A percentile compares a stretch with the other conserved stretches of the same genome.
Conservation (phyloP, 2,329 filamentous ascomycete genomes). For the Phaeosphaeriaceae sp. region DNA sequence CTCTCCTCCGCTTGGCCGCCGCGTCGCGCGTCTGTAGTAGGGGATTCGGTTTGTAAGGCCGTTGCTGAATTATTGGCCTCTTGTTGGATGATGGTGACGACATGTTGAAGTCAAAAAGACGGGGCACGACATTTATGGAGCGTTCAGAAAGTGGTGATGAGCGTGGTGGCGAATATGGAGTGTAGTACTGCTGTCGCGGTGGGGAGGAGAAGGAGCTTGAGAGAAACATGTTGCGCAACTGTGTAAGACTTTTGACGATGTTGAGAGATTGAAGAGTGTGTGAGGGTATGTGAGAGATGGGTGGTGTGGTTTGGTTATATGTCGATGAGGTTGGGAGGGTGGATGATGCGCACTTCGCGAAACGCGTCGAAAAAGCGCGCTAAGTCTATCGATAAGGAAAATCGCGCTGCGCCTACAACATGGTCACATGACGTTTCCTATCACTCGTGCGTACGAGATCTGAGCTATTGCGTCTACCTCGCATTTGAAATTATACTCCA, state of each 20-base stretch:
- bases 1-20: constrained; percentile 67
- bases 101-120: constrained; percentile 39
- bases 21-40: constrained; percentile 66
- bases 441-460: not conserved
- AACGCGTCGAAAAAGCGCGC: constrained; percentile 5
- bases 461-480: no score
- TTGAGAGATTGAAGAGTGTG: not conserved
- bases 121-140: constrained; percentile 45
- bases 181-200: constrained; percentile 30
- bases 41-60: constrained; percentile 66
- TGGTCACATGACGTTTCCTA: not conserved
- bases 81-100: constrained; percentile 24
- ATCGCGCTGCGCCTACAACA: no score
- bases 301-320: not conserved
- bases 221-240: constrained; percentile 33
- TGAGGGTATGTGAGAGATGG: not conserved
- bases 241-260: constrained; percentile 1
- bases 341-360: constrained; percentile 11
- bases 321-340: constrained; percentile 8
- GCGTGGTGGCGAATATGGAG: constrained; percentile 38
- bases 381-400: constrained; percentile 2
- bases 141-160: constrained; percentile 55
- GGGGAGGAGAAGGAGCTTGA: constrained; percentile 30
- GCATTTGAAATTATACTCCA: no score
- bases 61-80: constrained; percentile 26